phyloP scores from a whole-genome alignment of 495 filamentous ascomycete genomes.

The Aspergillus conjunctus region DNA sequence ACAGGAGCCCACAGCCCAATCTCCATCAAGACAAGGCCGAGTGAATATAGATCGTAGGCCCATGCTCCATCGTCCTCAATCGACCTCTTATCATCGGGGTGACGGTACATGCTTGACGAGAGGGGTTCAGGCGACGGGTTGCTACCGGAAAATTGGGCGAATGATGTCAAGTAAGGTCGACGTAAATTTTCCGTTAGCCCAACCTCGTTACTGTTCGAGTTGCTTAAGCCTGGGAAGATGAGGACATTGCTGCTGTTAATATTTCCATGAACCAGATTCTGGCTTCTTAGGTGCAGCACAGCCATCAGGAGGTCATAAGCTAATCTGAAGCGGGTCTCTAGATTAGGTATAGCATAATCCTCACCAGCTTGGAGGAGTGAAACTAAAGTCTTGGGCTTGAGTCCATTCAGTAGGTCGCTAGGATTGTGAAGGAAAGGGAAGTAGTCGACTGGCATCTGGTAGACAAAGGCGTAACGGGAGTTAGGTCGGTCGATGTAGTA shows the following conservation, averaged over 20 bases:
- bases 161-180: conserved; percentile 75
- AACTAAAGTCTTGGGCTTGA: conserved; percentile 49
- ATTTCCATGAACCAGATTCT: conserved; percentile 77
- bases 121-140: conserved; percentile 53
- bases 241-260: conserved; percentile 79
- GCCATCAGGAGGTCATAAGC: conserved; percentile 78
- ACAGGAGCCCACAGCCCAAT: conserved; percentile 88
- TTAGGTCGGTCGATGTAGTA: conserved; percentile 81
- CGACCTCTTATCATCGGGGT: conserved; percentile 70
- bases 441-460: conserved; percentile 70
- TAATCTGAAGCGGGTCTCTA: conserved; percentile 83
- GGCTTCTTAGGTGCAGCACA: conserved; percentile 72
- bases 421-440: conserved; percentile 50
- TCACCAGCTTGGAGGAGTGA: conserved; percentile 52
- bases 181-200: conserved; percentile 60
- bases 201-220: conserved; percentile 43
- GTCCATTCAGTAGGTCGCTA: conserved; percentile 42
- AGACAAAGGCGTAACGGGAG: conserved; percentile 79
- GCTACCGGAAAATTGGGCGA: conserved; percentile 76
- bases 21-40: conserved; percentile 81
- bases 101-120: conserved; percentile 69
- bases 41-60: conserved; percentile 80
- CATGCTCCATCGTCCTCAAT: conserved; percentile 53
- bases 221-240: conserved; percentile 62
- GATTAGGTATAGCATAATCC: conserved; percentile 52